These are phyloP conservation scores for Trichoderma koningiopsis DNA, from an alignment of 2,329 filamentous ascomycete genomes.

Conservation along the genomic window DNA sequence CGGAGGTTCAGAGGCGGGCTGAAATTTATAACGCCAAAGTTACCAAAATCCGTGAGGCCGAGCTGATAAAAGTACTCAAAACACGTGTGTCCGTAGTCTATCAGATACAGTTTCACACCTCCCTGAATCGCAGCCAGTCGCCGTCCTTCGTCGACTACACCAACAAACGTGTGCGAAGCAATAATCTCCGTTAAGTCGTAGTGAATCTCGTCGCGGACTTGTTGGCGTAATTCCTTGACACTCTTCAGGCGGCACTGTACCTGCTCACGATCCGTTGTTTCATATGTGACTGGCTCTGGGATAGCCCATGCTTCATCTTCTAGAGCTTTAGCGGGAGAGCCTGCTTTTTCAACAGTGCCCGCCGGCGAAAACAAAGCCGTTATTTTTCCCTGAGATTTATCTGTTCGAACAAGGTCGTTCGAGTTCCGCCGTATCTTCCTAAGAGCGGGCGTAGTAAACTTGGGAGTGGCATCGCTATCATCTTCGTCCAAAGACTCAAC, in stretches of 20 bases:
- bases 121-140: constrained; percentile 91
- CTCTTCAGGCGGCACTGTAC: constrained; percentile 76
- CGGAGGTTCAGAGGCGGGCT: constrained; percentile 71
- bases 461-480: constrained; percentile 36
- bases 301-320: constrained; percentile 41
- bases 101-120: constrained; percentile 85
- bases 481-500: constrained; percentile 34
- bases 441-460: constrained; percentile 40
- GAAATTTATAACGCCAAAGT: constrained; percentile 85
- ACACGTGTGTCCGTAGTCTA: constrained; percentile 87
- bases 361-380: constrained; percentile 85
- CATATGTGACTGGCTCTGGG: constrained; percentile 66
- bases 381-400: constrained; percentile 87
- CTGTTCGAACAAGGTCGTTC: constrained; percentile 88
- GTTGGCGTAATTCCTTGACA: constrained; percentile 78
- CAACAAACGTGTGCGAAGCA: constrained; percentile 87
- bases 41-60: constrained; percentile 91
- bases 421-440: constrained; percentile 46
- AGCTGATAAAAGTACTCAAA: constrained; percentile 96
- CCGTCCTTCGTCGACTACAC: constrained; percentile 82
- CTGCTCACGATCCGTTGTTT: constrained; percentile 68
- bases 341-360: constrained; percentile 36
- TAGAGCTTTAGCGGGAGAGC: constrained; percentile 14
- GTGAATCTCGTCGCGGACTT: constrained; percentile 81
- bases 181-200: constrained; percentile 85